Evolutionary conservation across 1,284 basidiomycete species (phyloP), one percentile per base, ranked within the genome.

Genomic region (Thecaphora thlaspeos): DNA sequence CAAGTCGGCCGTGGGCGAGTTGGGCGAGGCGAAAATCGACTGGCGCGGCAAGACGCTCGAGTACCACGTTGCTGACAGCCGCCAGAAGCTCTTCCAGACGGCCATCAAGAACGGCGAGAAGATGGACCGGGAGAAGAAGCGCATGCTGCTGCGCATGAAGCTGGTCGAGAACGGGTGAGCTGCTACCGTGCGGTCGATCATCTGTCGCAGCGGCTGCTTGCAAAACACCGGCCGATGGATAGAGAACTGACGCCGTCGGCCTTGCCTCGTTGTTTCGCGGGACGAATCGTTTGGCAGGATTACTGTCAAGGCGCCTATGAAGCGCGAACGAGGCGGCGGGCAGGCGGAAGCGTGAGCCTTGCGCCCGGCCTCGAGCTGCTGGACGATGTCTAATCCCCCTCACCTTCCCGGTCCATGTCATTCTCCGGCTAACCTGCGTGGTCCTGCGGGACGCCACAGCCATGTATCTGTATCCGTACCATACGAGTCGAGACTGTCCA

Each of bases 91-190:
- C 37, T 92, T 88, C 70, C 83, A 84, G 18, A 82, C 84, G 11
- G 87, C 89, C 3, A 82, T 91, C 66, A 85, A 87, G 76, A 82
- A 85, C 1, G 90, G 87, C 0, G 79, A 80, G 14, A 84, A 87
- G 41, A 87, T 88, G 59, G 84, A 88, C 69, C 80, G 83, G 19
- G 82, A 86, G 45, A 89, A 89, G 67, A 81, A 85, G 57, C 89
- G 89, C 72, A 75, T 90, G 28, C 78, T 91, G 38, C 79, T 90
- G 55, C 82, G 89, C 48, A 87, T 90, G 85, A 81, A 84, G 68
- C 75, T 90, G 86, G 88, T 69, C 3, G 61, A 71, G 51, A 61
- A 71, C 41, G 62, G 62, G 51, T 53, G 18, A 47, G 51, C n/a
- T n/a, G n/a, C n/a, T n/a, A n/a, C n/a, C n/a, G n/a, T n/a, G n/a